Percentiles rank a stretch among this genome's conserved stretches.
phyloP scores from a whole-genome alignment of 495 filamentous ascomycete species.

The Jackrogersella multiformis region DNA sequence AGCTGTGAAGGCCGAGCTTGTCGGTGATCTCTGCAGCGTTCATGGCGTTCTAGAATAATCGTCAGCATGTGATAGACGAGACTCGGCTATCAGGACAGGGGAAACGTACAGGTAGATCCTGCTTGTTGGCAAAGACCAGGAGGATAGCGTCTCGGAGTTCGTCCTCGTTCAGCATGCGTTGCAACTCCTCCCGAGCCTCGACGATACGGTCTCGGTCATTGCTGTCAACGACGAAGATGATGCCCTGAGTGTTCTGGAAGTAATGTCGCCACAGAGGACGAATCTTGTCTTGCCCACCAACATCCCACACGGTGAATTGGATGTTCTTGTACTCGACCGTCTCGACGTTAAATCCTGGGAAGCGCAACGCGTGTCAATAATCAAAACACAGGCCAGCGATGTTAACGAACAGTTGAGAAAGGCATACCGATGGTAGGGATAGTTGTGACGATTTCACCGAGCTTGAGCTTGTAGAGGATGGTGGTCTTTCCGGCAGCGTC shows the following conservation, averaged over 20 bases:
- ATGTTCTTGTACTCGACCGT: slow-evolving; percentile 99
- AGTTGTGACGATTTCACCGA: slow-evolving; percentile 99
- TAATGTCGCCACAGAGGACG: slow-evolving; percentile 99
- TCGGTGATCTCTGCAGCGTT: slow-evolving; percentile 99
- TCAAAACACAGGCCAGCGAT: slow-evolving; percentile 11
- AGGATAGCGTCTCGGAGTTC: slow-evolving; percentile 97
- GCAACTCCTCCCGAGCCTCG: slow-evolving; percentile 98
- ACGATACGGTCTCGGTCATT: slow-evolving; percentile 99
- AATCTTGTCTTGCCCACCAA: slow-evolving; percentile 99
- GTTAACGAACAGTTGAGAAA: neutral
- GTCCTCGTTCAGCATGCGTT: slow-evolving; percentile 99
- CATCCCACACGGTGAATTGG: slow-evolving; percentile 99
- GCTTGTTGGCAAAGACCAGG: slow-evolving; percentile 99
- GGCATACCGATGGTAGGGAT: slow-evolving; percentile 98
- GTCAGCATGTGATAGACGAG: slow-evolving; percentile 5
- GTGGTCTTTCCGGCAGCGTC: slow-evolving; percentile 99
- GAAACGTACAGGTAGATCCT: slow-evolving; percentile 92
- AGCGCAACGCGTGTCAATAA: slow-evolving; percentile 44
- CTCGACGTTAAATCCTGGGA: slow-evolving; percentile 97
- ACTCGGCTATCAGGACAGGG: neutral
- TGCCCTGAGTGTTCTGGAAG: slow-evolving; percentile 99
- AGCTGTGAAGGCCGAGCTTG: slow-evolving; percentile 98
- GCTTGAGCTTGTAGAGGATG: slow-evolving; percentile 99
- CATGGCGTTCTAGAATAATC: slow-evolving; percentile 85
- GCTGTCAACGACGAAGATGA: slow-evolving; percentile 99